Evolutionary conservation across 148 eudicot species (phyloP).

Genomic region (Euryodendron excelsum): DNA sequence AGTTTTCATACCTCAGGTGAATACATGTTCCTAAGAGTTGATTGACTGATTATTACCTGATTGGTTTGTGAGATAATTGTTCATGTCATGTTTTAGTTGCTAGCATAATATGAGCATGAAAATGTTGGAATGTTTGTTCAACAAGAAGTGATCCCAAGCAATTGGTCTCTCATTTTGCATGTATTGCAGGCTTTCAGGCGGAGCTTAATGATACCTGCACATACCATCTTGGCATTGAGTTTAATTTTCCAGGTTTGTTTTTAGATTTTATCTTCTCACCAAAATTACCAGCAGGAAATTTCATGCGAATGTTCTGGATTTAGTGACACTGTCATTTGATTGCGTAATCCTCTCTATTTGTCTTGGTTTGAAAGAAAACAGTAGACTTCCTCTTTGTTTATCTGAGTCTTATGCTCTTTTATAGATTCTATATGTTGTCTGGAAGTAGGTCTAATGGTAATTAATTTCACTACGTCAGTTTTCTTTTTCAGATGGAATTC

Average conservation of each 20-base stretch:
- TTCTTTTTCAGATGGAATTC: not conserved
- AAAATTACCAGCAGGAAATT: not conserved
- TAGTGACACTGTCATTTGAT: not conserved
- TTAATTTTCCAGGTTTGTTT: constrained; percentile 74
- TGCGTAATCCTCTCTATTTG: not conserved
- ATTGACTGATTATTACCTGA: not conserved
- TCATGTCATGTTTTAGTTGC: not conserved
- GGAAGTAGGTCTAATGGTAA: too few relatives aligned
- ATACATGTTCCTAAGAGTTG: not conserved
- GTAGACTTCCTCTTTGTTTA: not conserved
- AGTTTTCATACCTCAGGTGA: constrained; percentile 74
- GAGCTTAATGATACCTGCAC: constrained; percentile 87
- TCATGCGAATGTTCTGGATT: not conserved
- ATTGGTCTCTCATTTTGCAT: constrained; percentile 13
- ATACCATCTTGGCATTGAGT: constrained; percentile 60
- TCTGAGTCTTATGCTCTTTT: not conserved
- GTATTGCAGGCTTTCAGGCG: constrained; percentile 69
- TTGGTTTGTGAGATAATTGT: not conserved
- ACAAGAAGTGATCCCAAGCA: not conserved
- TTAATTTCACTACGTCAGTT: not conserved
- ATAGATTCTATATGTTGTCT: not conserved
- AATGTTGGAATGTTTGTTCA: not conserved
- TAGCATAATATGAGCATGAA: not conserved
- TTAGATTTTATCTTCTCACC: not conserved
- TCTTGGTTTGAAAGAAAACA: not conserved